phyloP scores from a whole-genome alignment of 2,329 filamentous ascomycete genomes.

The Colletotrichum chlorophyti region DNA sequence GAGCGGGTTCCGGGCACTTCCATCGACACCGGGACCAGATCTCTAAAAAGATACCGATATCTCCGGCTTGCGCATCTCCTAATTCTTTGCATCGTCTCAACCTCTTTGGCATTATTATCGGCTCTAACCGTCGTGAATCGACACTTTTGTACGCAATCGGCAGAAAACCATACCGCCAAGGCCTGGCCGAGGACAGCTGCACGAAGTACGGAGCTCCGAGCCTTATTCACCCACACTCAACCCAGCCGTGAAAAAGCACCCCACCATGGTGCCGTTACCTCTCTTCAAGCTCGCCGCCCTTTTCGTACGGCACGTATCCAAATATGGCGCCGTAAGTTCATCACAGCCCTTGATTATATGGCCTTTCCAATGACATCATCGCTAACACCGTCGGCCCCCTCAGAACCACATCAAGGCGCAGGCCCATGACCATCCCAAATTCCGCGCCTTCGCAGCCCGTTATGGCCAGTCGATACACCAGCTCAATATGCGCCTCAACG shows the following conservation, averaged over 20 bases:
- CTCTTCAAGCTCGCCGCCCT: constrained; percentile 72
- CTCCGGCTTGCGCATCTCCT: background rate
- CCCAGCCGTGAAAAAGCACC: constrained; percentile 6
- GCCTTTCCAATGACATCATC: background rate
- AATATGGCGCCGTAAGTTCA: constrained; percentile 72
- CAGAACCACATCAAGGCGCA: constrained; percentile 72
- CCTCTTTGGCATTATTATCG: background rate
- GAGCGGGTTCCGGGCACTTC: constrained; percentile 19
- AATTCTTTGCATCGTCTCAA: background rate
- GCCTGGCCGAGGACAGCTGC: constrained; percentile 14
- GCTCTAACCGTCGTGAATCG: background rate
- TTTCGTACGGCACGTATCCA: constrained; percentile 70
- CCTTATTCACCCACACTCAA: constrained; percentile 18
- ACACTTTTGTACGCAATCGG: background rate
- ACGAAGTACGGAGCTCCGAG: constrained; percentile 20
- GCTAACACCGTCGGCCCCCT: constrained; percentile 16
- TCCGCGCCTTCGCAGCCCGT: constrained; percentile 65
- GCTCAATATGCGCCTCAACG: constrained; percentile 70
- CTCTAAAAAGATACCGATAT: background rate
- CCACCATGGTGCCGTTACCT: constrained; percentile 67
- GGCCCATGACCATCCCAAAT: constrained; percentile 68
- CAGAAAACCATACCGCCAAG: constrained; percentile 1
- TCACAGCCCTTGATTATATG: background rate
- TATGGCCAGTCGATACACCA: constrained; percentile 72
- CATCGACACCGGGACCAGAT: background rate